phyloP scores from a whole-genome alignment of 1,284 basidiomycete genomes.

The Heterobasidion parviporum region DNA sequence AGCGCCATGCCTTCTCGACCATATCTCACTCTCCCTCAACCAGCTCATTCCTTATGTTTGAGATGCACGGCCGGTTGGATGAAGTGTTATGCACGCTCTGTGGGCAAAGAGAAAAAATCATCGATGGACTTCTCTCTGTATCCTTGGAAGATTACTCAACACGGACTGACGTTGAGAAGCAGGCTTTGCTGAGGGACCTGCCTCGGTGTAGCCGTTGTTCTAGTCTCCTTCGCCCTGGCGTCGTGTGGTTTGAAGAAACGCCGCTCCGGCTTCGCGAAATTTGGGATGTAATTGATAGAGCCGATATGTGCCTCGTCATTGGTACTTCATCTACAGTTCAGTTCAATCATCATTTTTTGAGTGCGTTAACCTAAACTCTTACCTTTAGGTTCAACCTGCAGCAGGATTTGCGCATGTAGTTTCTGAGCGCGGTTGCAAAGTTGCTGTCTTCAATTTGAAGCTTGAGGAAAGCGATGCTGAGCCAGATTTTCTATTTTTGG shows the following conservation, averaged over 20 bases:
- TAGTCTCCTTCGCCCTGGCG: constrained; percentile 27
- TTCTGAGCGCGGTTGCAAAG: constrained; percentile 11
- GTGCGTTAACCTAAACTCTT: neutral
- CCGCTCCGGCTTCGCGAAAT: constrained; percentile 21
- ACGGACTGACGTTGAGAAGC: no score
- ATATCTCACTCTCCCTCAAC: no score
- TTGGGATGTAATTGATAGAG: constrained; percentile 16
- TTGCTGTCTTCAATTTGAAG: constrained; percentile 39
- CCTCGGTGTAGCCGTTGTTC: constrained; percentile 23
- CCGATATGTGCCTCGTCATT: constrained; percentile 29
- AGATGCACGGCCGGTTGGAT: no score
- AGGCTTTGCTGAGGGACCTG: constrained; percentile 13
- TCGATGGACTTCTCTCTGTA: no score
- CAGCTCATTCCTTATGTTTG: no score
- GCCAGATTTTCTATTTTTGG: constrained; percentile 29
- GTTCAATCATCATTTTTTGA: neutral
- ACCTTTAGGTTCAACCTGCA: constrained; percentile 24
- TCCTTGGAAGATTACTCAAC: no score
- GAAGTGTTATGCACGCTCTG: no score
- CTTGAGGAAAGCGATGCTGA: constrained; percentile 19
- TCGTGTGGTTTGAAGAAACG: constrained; percentile 33
- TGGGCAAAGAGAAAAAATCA: no score
- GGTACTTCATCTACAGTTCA: constrained; percentile 30
- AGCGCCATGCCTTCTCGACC: no score
- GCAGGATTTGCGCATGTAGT: constrained; percentile 26